These are phyloP conservation scores for Lactifluus piperatus DNA, from an alignment of 768 basidiomycete genomes.

Conservation along the genomic window DNA sequence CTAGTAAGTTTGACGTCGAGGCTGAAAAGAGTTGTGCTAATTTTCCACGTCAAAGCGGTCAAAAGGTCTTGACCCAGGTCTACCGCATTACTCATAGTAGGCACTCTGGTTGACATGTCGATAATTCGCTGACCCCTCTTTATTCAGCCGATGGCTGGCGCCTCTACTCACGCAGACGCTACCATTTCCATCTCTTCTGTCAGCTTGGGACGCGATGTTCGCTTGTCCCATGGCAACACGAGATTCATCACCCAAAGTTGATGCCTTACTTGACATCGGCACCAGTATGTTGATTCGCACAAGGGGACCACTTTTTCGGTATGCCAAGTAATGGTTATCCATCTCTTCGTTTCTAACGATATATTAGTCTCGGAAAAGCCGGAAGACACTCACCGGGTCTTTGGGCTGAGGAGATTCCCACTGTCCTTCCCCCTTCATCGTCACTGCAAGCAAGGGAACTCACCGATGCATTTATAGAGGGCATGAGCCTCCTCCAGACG, in stretches of 20 bases:
- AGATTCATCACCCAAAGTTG: constrained; percentile 49
- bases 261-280: constrained; percentile 62
- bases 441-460: constrained; percentile 42
- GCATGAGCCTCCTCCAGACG: constrained; percentile 50
- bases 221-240: constrained; percentile 47
- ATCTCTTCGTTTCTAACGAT: not conserved
- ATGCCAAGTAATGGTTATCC: constrained; percentile 16
- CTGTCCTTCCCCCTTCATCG: constrained; percentile 32
- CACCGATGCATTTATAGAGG: constrained; percentile 59
- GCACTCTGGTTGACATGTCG: constrained; percentile 24
- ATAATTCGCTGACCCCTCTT: not conserved
- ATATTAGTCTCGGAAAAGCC: constrained; percentile 44
- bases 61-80: constrained; percentile 58
- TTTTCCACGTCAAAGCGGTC: constrained; percentile 34
- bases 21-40: not conserved
- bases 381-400: constrained; percentile 37
- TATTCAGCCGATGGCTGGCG: constrained; percentile 61
- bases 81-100: constrained; percentile 78
- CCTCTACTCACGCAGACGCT: constrained; percentile 64
- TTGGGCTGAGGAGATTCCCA: constrained; percentile 44
- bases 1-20: constrained; percentile 37
- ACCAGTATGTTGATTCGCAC: constrained; percentile 58
- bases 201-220: constrained; percentile 67
- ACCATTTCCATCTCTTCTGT: constrained; percentile 49
- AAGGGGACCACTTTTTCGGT: constrained; percentile 48